These are phyloP conservation scores for Prinsepia uniflora DNA, from an alignment of 306 rosid species.

Conservation along the genomic window DNA sequence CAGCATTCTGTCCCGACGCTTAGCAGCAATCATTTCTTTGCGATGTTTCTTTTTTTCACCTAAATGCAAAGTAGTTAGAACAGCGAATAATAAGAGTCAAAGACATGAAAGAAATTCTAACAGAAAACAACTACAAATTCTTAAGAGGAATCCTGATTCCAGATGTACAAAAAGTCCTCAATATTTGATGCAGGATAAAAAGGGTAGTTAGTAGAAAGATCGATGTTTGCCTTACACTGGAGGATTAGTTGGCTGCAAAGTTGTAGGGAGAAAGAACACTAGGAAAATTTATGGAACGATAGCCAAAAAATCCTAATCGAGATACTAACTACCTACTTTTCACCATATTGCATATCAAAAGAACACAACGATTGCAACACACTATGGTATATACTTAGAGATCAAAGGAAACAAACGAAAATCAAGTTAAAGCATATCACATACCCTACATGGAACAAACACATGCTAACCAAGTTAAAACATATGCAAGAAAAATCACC, in stretches of 20 bases:
- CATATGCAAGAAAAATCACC: background rate
- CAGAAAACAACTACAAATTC: background rate
- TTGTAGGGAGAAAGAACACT: too few species aligned
- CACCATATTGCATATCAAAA: background rate
- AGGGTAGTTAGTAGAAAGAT: too few species aligned
- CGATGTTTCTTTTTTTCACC: constrained; percentile 81
- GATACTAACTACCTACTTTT: background rate
- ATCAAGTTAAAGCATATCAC: background rate
- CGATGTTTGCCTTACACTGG: too few species aligned
- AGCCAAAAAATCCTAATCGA: background rate
- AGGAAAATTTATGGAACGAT: too few species aligned
- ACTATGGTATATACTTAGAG: background rate
- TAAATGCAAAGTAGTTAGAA: constrained; percentile 27
- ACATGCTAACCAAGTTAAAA: background rate
- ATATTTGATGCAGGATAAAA: background rate
- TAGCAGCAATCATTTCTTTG: constrained; percentile 61
- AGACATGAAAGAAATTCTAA: background rate
- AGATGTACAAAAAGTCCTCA: constrained; percentile 1
- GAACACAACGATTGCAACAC: background rate
- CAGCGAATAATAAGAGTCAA: constrained; percentile 11
- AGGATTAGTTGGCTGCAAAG: too few species aligned
- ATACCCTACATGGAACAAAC: background rate
- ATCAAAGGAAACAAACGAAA: too few species aligned
- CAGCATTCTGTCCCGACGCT: constrained; percentile 74
- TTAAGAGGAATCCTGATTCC: background rate